Evolutionary conservation across 2,329 filamentous ascomycete species (phyloP), one percentile per base, ranked within the genome.

Genomic region (Dactylonectria macrodidyma): DNA sequence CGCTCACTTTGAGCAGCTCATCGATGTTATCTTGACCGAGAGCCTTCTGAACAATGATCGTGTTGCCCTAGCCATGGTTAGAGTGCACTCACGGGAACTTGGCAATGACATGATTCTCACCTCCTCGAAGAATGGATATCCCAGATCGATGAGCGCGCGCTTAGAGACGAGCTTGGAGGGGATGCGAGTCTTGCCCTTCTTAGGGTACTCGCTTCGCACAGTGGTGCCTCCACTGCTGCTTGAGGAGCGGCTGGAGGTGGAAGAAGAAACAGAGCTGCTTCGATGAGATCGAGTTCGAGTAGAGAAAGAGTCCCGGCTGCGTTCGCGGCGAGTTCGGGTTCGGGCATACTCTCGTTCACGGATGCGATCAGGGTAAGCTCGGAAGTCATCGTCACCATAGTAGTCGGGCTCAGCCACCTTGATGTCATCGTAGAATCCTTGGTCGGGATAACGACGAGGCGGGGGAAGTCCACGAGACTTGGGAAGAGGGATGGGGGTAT

Each of bases 11-110:
- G 75, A 98, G 92, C 51, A 98, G 87, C 76, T 97, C 93, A 74
- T 98, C 95, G 70, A 98, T 98, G 75, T 97, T 94, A 19, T 95
- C 90, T 75, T 97, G 95, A 16, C 94, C 93, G 5, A 98, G 87
- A 10, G 95, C 95, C 77, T 93, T 92, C 73, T 93, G 90, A 38
- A 98, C 90, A 59, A 97, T 89, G 74, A 96, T 90, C 24, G 92
- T 92, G 73, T 92, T 91, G 46, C 92, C 94, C 93, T 96, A 5
- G 1, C 6, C 0, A 7, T 59, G 2, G 58, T 78, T 65, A 75
- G 73, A 8, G 12, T 47, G 14, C 6, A 19, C 36, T 36, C 30
- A 41, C 3, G 2, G 24, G 19, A 5, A 1, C 14, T 44, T 2
- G 10, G 0, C 3, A 1, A 14, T 3, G 12, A 41, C 7, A 12